Percentiles rank a stretch among this genome's conserved stretches.
phyloP scores from a whole-genome alignment of 2,329 filamentous ascomycete genomes.

The Xenoacremonium recifei region DNA sequence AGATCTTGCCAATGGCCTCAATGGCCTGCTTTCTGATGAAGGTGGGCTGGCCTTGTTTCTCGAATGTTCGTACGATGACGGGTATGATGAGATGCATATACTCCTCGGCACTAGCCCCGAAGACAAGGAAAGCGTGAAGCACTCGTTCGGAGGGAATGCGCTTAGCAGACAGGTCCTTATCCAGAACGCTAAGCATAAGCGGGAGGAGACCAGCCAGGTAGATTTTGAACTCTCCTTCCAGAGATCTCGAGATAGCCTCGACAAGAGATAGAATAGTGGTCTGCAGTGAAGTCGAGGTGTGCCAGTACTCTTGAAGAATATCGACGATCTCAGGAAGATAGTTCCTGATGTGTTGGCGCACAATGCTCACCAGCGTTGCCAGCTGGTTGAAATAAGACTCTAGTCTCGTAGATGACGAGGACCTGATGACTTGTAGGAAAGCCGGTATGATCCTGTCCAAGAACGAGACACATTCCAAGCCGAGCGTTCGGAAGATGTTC shows the following conservation, averaged over 20 bases:
- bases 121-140: constrained; percentile 91
- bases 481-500: constrained; percentile 96
- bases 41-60: constrained; percentile 78
- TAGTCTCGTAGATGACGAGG: constrained; percentile 72
- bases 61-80: constrained; percentile 90
- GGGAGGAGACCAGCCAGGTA: constrained; percentile 88
- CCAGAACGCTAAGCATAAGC: constrained; percentile 89
- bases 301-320: constrained; percentile 88
- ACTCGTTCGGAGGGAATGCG: constrained; percentile 86
- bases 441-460: constrained; percentile 91
- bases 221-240: constrained; percentile 98
- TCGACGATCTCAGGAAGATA: constrained; percentile 85
- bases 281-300: constrained; percentile 75
- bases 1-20: constrained; percentile 91
- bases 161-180: constrained; percentile 75
- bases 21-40: constrained; percentile 85
- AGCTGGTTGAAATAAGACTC: constrained; percentile 98
- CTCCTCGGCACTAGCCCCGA: constrained; percentile 92
- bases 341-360: constrained; percentile 91
- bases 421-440: constrained; percentile 85
- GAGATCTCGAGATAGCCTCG: constrained; percentile 87
- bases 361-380: constrained; percentile 88
- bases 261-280: constrained; percentile 89
- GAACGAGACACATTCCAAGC: constrained; percentile 93
- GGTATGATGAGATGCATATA: constrained; percentile 99